These are phyloP conservation scores for Beauveria scarabaeidicola DNA, from an alignment of 2,329 filamentous ascomycete species.

Conservation along the genomic window DNA sequence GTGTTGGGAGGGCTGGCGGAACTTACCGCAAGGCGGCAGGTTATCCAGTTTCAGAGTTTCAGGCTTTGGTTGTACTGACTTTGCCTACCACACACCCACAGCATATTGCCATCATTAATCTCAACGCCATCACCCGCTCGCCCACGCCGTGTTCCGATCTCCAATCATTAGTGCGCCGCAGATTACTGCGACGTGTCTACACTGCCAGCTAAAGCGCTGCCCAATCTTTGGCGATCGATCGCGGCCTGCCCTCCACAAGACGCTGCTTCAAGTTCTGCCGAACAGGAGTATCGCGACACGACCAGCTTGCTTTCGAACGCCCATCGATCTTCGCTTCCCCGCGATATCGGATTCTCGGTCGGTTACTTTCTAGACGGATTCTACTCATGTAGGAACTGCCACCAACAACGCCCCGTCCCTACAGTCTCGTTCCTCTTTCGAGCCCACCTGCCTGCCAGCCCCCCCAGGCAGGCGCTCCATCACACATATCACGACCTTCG, in stretches of 20 bases:
- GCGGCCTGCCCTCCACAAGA: not conserved
- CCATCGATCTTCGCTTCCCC: not conserved
- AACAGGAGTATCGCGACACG: slow-evolving; percentile 6
- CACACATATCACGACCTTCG: slow-evolving; percentile 22
- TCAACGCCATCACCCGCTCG: not conserved
- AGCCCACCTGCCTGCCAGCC: slow-evolving; percentile 27
- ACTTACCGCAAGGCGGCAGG: slow-evolving; percentile 4
- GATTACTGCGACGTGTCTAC: not conserved
- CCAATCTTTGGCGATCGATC: not conserved
- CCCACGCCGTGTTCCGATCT: not conserved
- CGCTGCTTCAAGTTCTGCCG: not conserved
- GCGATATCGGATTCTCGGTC: slow-evolving; percentile 13
- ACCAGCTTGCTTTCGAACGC: not conserved
- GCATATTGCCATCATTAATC: slow-evolving; percentile 4
- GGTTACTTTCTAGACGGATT: slow-evolving; percentile 10
- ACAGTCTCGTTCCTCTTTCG: slow-evolving; percentile 22
- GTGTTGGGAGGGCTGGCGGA: slow-evolving; percentile 11
- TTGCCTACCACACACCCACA: slow-evolving; percentile 9
- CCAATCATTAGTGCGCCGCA: not conserved
- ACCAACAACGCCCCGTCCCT: slow-evolving; percentile 17
- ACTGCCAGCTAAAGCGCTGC: not conserved
- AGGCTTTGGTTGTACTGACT: slow-evolving; percentile 7
- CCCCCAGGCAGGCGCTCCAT: slow-evolving; percentile 29
- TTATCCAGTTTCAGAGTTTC: slow-evolving; percentile 9
- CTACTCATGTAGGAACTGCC: slow-evolving; percentile 28